These are phyloP conservation scores for Colletotrichum noveboracense DNA, from an alignment of 2,329 filamentous ascomycete species.

Conservation along the genomic window DNA sequence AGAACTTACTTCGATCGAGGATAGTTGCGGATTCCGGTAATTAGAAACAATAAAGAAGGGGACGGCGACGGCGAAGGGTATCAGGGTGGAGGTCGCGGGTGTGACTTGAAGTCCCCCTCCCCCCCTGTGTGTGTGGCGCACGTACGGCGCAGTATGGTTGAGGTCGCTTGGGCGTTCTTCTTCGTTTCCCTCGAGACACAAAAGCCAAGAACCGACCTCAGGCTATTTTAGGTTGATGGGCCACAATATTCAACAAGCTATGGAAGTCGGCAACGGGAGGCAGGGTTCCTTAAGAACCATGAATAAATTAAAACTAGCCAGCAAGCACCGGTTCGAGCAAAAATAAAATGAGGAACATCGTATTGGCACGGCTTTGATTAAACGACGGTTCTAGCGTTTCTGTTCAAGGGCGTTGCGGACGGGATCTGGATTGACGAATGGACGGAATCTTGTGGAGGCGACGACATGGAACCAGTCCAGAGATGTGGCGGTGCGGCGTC, in stretches of 20 bases:
- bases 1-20: no score
- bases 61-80: no score
- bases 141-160: neutral
- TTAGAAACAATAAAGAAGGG: no score
- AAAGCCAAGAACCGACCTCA: neutral
- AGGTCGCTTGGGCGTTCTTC: neutral
- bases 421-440: neutral
- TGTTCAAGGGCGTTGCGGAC: neutral
- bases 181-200: neutral
- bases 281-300: neutral
- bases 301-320: neutral
- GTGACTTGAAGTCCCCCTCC: neutral
- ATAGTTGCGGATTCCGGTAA: no score
- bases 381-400: neutral
- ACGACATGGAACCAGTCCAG: neutral
- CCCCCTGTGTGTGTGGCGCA: neutral
- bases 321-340: neutral
- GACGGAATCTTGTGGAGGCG: neutral
- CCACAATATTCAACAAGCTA: neutral
- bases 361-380: neutral
- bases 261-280: neutral
- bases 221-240: neutral
- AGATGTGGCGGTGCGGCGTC: neutral
- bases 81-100: neutral
- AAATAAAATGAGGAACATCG: neutral